Base-by-base conservation (phyloP, 352 stramenopile species). In the Globisporangium heterothallicum region DNA sequence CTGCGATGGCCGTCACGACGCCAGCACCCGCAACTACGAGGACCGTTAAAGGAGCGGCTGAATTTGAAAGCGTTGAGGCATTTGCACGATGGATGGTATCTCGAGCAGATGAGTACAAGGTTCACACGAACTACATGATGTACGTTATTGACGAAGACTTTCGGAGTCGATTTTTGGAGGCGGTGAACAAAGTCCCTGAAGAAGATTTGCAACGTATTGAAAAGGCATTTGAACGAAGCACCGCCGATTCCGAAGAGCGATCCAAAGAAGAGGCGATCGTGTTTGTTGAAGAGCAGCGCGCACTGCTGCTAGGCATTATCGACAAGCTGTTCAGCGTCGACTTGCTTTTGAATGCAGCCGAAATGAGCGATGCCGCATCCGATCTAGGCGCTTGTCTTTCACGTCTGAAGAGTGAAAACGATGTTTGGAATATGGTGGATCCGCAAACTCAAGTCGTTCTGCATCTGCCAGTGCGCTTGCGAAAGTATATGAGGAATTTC, bases 281-380 rank as follows among this genome's bases (percentile, higher is more conserved):
- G 19, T 25, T 63, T 1, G 56, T 68, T 7, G 61, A 73, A n/a
- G 63, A 78, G 5, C 21, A 42, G 10, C 59, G 64, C 1, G 42
- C 27, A 0, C 46, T 18, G n/a, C 3, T 76, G 8, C 8, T 75
- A 9, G 21, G 14, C 0, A 25, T 61, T 18, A 45, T 56, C 1
- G 43, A 58, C 10, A 58, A 30, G 10, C 42, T 80, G 14, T 78
- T 81, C 18, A 54, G 62, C 12, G 44, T 85, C 27, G 61, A 78
- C 2, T 9, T 70, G 8, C 13, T 78, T 13, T 22, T 64, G 36
- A 51, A 63, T 6, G 53, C 25, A 4, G 8, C 18, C 2, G 60
- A 62, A 30, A 14, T n/a, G 1, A 48, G 59, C 7, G 24, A 13
- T 6, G 42, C 42, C 2, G 19, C 5, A 2, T 16, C 26, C 38